Conservation (phyloP, 768 basidiomycete genomes). For the Agrocybe praecox region DNA sequence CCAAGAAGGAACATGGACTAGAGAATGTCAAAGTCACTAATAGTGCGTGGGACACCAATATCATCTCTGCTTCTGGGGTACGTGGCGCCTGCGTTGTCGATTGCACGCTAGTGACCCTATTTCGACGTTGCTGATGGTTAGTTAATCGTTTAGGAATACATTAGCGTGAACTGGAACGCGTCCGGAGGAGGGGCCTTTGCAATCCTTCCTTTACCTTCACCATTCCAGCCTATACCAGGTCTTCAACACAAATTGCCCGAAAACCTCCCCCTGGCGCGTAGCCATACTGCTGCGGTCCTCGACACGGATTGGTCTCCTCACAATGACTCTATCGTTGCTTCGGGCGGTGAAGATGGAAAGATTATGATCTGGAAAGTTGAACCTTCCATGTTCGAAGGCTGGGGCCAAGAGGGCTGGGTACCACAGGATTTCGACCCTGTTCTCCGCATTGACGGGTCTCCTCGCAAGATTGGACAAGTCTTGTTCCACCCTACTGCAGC, state of each 20-base stretch:
- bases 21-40: constrained; percentile 87
- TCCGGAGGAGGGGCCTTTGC: constrained; percentile 94
- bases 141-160: constrained; percentile 60
- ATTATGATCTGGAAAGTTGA: constrained; percentile 90
- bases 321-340: constrained; percentile 88
- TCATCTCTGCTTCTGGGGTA: constrained; percentile 84
- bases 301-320: constrained; percentile 98
- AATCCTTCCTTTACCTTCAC: constrained; percentile 86
- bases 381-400: constrained; percentile 69
- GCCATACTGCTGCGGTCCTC: constrained; percentile 81
- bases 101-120: not conserved
- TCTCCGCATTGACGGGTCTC: constrained; percentile 73
- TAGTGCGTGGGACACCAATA: constrained; percentile 96
- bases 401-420: constrained; percentile 83
- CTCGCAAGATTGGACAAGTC: constrained; percentile 92
- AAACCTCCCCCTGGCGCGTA: constrained; percentile 87
- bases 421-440: constrained; percentile 86
- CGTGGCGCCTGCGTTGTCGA: constrained; percentile 25
- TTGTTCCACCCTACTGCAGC: constrained; percentile 91
- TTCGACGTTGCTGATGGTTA: not conserved
- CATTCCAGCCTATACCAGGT: constrained; percentile 52
- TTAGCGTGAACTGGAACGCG: constrained; percentile 94
- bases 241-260: constrained; percentile 88
- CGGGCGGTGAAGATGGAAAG: constrained; percentile 93
- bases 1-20: constrained; percentile 80